These are phyloP conservation scores for Chamaenerion angustifolium DNA, from an alignment of 345 rosid genomes.

Conservation along the genomic window DNA sequence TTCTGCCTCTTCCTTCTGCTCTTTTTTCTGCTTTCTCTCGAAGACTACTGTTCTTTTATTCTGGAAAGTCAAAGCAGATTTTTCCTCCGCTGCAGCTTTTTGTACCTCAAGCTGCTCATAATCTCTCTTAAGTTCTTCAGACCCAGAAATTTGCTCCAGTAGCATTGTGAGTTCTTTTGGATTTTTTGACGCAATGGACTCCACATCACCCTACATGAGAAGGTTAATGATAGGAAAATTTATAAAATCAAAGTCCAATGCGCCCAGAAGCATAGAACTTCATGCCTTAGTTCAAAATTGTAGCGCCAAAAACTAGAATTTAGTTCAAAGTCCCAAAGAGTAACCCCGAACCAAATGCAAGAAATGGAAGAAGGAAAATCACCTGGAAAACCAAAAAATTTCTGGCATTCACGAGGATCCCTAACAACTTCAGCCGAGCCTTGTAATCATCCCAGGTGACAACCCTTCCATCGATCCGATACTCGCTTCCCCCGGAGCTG, in stretches of 20 bases:
- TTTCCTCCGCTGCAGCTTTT: constrained; percentile 80
- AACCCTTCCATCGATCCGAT: constrained; percentile 54
- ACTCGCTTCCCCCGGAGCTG: constrained; percentile 74
- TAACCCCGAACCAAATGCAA: background rate
- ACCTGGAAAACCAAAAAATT: constrained; percentile 98
- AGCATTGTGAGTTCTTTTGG: constrained; percentile 85
- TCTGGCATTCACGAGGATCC: constrained; percentile 93
- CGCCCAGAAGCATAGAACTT: too few relatives aligned
- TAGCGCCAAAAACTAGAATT: too few relatives aligned
- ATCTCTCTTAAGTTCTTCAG: constrained; percentile 85
- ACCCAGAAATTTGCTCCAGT: constrained; percentile 91
- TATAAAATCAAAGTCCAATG: constrained; percentile 1
- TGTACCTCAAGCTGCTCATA: constrained; percentile 67
- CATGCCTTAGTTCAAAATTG: too few relatives aligned
- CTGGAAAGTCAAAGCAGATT: constrained; percentile 70
- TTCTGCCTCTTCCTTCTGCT: constrained; percentile 98
- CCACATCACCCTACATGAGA: constrained; percentile 78
- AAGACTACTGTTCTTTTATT: constrained; percentile 60
- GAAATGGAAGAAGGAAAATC: background rate
- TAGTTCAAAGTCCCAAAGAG: too few relatives aligned
- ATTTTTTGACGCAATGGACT: constrained; percentile 94
- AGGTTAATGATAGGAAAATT: background rate
- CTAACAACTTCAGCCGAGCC: constrained; percentile 52
- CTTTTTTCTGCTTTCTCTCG: constrained; percentile 97
- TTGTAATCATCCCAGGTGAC: constrained; percentile 90